Evolutionary conservation across 73 alveolate species (phyloP).

Genomic region (Tetrahymena malaccensis): DNA sequence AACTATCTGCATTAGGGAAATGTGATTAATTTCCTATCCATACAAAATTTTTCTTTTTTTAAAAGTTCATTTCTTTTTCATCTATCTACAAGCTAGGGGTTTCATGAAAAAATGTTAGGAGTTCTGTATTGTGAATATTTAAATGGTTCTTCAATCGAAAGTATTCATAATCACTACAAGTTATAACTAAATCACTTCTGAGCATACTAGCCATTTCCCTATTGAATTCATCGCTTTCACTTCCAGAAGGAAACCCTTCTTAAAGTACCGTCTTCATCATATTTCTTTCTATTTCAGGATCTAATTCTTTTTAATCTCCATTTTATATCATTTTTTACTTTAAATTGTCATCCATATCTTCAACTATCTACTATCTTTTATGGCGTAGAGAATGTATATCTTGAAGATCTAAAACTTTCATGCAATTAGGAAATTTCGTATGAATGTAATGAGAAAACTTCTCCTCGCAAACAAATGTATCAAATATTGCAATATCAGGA

Average conservation of each 20-base stretch:
- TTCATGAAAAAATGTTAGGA: slow-evolving; percentile 26
- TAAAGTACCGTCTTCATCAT: not conserved
- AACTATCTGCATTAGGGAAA: slow-evolving; percentile 41
- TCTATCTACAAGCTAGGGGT: slow-evolving; percentile 5
- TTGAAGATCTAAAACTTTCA: slow-evolving; percentile 17
- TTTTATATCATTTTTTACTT: not conserved
- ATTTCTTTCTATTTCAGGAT: not conserved
- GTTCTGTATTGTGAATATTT: not conserved
- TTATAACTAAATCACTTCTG: slow-evolving; percentile 19
- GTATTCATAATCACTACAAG: slow-evolving; percentile 25
- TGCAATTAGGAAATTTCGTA: slow-evolving; percentile 24
- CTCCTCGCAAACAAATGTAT: slow-evolving; percentile 24
- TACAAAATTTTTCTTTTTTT: slow-evolving; percentile 22
- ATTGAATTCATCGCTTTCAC: slow-evolving; percentile 22
- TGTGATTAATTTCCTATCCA: slow-evolving; percentile 50
- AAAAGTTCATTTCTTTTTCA: not conserved
- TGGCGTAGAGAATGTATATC: slow-evolving; percentile 32
- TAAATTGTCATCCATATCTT: not conserved
- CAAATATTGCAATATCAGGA: slow-evolving; percentile 23
- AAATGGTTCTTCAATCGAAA: not conserved
- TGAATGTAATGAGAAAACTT: slow-evolving; percentile 28
- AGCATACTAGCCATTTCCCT: slow-evolving; percentile 30
- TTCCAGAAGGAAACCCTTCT: not conserved
- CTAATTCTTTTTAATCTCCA: not conserved
- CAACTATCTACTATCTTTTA: not conserved